phyloP scores from a whole-genome alignment of 176 grass and related monocot species.

The Hyparrhenia diplandra region DNA sequence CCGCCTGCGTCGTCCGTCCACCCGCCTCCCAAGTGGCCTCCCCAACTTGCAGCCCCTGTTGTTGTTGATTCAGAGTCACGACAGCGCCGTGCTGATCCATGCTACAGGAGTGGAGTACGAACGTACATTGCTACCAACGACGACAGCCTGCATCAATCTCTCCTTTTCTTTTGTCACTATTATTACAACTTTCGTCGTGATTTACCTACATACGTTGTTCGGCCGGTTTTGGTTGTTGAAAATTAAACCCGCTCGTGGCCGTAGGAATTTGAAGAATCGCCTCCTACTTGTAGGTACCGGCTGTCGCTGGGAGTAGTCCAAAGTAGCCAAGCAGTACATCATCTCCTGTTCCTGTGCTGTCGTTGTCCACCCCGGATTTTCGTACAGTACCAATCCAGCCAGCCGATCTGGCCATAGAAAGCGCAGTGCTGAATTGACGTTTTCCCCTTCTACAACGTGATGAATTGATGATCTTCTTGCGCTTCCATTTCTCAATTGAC shows the following conservation, averaged over 20 bases:
- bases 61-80: neutral
- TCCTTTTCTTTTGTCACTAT: neutral
- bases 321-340: too few relatives aligned
- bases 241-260: neutral
- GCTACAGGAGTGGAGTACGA: neutral
- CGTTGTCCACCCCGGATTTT: neutral
- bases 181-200: neutral
- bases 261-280: neutral
- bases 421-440: neutral
- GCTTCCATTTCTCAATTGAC: too few relatives aligned
- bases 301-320: neutral
- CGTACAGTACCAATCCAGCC: neutral
- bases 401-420: neutral
- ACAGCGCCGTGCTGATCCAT: neutral
- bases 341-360: neutral
- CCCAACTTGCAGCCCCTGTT: neutral
- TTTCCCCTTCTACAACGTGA: neutral
- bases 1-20: too few relatives aligned
- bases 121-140: neutral
- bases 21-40: neutral
- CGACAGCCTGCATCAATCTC: neutral
- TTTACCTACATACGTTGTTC: neutral
- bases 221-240: neutral
- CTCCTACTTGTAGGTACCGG: neutral
- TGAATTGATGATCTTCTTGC: neutral